These are phyloP conservation scores for Trichoderma sp. DNA, from an alignment of 2,329 filamentous ascomycete species.

Conservation along the genomic window DNA sequence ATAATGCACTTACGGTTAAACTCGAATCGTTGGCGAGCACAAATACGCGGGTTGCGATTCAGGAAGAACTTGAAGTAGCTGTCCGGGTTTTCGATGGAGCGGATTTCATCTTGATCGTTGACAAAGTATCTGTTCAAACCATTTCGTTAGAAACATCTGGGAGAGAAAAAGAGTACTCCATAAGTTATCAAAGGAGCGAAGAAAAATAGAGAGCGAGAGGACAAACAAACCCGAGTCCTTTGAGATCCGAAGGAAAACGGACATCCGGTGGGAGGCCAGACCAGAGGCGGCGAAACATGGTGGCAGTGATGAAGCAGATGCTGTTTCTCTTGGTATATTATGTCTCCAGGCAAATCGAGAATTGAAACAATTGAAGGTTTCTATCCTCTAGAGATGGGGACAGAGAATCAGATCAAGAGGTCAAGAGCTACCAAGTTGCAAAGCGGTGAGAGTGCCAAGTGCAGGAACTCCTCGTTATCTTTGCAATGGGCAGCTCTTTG, in stretches of 20 bases:
- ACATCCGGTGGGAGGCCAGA: conserved; percentile 72
- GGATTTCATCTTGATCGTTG: conserved; percentile 74
- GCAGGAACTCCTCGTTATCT: background rate
- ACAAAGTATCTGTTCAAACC: conserved; percentile 69
- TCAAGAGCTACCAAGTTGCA: background rate
- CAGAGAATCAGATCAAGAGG: background rate
- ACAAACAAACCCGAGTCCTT: conserved; percentile 67
- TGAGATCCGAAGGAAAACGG: conserved; percentile 66
- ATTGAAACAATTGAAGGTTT: no score
- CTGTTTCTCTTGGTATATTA: no score
- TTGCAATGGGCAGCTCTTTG: no score
- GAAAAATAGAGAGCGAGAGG: background rate
- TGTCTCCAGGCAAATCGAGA: no score
- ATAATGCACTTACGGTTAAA: conserved; percentile 64
- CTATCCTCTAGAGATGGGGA: background rate
- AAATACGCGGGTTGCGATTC: conserved; percentile 74
- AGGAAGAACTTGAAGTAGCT: conserved; percentile 75
- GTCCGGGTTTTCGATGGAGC: conserved; percentile 67
- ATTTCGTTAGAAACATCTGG: background rate
- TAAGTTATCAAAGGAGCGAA: background rate
- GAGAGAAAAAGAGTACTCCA: background rate
- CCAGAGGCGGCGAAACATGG: conserved; percentile 74
- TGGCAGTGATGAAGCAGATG: background rate
- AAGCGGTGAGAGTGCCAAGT: background rate
- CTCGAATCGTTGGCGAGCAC: conserved; percentile 72